Percentiles rank a stretch among this genome's conserved stretches.
Evolutionary conservation across 2,329 filamentous ascomycete species (phyloP).

Genomic region (Stagonosporopsis vannaccii): DNA sequence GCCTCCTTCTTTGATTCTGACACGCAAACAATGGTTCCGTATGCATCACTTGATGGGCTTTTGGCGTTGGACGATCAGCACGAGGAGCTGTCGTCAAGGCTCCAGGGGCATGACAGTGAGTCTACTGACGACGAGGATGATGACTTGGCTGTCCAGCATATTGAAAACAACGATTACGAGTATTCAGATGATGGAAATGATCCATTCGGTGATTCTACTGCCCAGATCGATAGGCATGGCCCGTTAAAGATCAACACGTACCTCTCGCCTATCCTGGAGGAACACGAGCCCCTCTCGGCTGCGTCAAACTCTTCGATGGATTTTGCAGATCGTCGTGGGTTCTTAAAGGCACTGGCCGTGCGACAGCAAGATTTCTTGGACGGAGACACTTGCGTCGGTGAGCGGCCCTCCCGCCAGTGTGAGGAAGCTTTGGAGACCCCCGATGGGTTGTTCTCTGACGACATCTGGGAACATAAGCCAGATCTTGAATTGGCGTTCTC

Average conservation of each 20-base stretch:
- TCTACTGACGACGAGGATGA: no score
- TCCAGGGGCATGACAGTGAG: no score
- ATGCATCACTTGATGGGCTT: constrained; percentile 1
- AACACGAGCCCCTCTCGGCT: background rate
- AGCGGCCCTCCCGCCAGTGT: background rate
- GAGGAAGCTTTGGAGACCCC: background rate
- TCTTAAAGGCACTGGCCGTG: background rate
- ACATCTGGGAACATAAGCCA: background rate
- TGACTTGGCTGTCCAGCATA: background rate
- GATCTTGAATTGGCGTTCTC: background rate
- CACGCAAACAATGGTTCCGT: background rate
- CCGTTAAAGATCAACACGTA: background rate
- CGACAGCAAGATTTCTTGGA: background rate
- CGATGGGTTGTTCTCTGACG: background rate
- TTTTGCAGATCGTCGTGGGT: background rate
- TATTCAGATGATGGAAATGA: background rate
- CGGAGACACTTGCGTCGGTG: background rate
- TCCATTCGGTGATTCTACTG: background rate
- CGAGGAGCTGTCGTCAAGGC: background rate
- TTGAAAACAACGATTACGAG: background rate
- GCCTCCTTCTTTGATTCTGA: background rate
- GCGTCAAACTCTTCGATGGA: background rate
- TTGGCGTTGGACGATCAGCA: background rate
- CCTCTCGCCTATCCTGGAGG: background rate
- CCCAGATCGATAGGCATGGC: background rate